These are phyloP conservation scores for Rubia yunnanensis DNA, from an alignment of 257 asterid genomes.

Conservation along the genomic window DNA sequence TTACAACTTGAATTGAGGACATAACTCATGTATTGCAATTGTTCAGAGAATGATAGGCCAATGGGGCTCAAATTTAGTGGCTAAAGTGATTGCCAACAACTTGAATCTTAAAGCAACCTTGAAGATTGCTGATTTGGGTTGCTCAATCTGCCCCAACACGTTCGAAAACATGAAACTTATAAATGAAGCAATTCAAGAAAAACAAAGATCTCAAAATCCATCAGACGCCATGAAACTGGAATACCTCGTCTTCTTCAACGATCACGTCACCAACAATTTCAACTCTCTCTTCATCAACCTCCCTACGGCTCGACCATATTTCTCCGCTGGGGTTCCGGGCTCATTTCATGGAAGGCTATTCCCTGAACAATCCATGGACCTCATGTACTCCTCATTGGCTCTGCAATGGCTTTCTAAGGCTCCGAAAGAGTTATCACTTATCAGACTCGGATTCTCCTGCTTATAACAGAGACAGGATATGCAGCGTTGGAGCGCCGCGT, in stretches of 20 bases:
- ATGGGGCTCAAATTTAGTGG: too few relatives aligned
- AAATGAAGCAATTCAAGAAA: slow-evolving; percentile 14
- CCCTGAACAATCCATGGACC: slow-evolving; percentile 14
- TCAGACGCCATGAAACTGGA: slow-evolving; percentile 3
- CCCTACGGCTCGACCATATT: slow-evolving; percentile 23
- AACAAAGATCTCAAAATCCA: too few relatives aligned
- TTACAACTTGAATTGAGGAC: too few relatives aligned
- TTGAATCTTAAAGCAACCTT: not conserved
- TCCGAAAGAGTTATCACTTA: slow-evolving; percentile 17
- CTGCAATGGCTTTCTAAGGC: slow-evolving; percentile 24
- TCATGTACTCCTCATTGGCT: slow-evolving; percentile 14
- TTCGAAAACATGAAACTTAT: slow-evolving; percentile 18
- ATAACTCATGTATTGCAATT: too few relatives aligned
- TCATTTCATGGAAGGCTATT: slow-evolving; percentile 23
- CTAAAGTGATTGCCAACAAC: not conserved
- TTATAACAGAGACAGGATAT: slow-evolving; percentile 19
- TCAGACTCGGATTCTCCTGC: slow-evolving; percentile 10
- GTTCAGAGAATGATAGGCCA: not conserved
- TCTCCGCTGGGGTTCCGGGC: slow-evolving; percentile 35
- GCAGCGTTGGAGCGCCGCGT: not conserved
- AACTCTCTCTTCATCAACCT: slow-evolving; percentile 37
- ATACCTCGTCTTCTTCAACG: slow-evolving; percentile 37
- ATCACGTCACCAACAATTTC: slow-evolving; percentile 37
- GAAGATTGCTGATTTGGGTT: slow-evolving; percentile 5
- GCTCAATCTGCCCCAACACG: not conserved